Base-by-base conservation (phyloP, 2,329 filamentous ascomycete genomes). In the Fusarium redolens region DNA sequence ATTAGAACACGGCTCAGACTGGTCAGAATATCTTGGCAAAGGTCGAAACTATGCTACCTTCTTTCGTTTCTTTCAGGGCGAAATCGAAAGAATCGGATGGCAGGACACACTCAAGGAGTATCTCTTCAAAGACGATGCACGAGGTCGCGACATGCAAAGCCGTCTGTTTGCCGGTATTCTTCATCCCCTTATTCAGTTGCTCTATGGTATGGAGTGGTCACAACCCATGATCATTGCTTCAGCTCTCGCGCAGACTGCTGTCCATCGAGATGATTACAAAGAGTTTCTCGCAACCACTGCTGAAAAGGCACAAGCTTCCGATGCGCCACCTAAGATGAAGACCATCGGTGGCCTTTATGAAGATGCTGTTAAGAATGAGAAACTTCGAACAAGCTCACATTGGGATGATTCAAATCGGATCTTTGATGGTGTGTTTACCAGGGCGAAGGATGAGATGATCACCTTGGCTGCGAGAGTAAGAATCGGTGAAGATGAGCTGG, bases 201-300 rank as follows among this genome's bases (percentile, higher is more conserved):
- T 94, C 54, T 97, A 94, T 78, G 95, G 93, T 8, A 79, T 97
- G 40, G 94, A 97, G 79, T 97, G 94, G 84, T 80, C 87, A 14
- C 94, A 97, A 78, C 93, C 93, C 4, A 92, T 92, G 41, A 90
- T 97, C 66, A 86, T 97, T 33, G 93, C 94, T 10, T 90, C 96
- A 82, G 94, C 85, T 2, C 88, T 97, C 22, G 93, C 95, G 1
- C 92, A 97, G 82, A 86, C 92, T 3, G 90, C 92, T 12, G 89
- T 94, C 4, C 93, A 97, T 78, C 83, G 86, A 11, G 82, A 86
- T 47, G 87, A 87, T 80, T 84, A 92, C 4, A 83, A 82, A 3
- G 72, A 80, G 0, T 88, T 91, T 68, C 84, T 96, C 33, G 69
- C 87, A 12, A 91, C 93, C 73, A 85, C 86, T 0, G 79, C 81